phyloP scores from a whole-genome alignment of 1,284 basidiomycete genomes.

The Leccinum solheimii region DNA sequence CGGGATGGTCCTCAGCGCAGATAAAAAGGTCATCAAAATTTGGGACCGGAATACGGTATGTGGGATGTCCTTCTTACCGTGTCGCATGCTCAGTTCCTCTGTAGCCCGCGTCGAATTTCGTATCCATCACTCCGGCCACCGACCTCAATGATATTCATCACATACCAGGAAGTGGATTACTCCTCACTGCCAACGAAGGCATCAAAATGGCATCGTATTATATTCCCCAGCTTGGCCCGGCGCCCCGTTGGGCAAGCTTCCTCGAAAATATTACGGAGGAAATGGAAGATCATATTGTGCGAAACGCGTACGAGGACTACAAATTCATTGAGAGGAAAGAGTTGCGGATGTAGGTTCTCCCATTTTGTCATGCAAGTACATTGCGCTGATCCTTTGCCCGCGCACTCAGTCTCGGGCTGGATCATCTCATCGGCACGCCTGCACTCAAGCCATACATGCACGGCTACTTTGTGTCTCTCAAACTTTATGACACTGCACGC shows the following conservation, averaged over 20 bases:
- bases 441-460: conserved; percentile 99
- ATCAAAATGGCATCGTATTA: conserved; percentile 92
- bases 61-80: background rate
- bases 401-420: conserved; percentile 74
- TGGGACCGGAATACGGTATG: conserved; percentile 86
- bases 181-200: conserved; percentile 91
- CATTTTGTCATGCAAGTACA: background rate
- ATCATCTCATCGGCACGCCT: conserved; percentile 92
- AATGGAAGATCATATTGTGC: conserved; percentile 85
- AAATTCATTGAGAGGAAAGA: conserved; percentile 95
- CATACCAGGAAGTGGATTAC: conserved; percentile 79
- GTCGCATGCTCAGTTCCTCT: conserved; percentile 8
- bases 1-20: conserved; percentile 84
- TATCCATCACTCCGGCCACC: conserved; percentile 87
- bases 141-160: conserved; percentile 91
- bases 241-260: conserved; percentile 96
- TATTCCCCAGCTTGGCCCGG: conserved; percentile 94
- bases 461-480: conserved; percentile 96
- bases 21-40: conserved; percentile 94
- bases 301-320: conserved; percentile 90
- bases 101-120: conserved; percentile 86
- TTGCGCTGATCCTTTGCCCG: conserved; percentile 8
- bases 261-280: conserved; percentile 98
- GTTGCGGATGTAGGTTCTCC: conserved; percentile 68
- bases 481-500: conserved; percentile 93